Conservation (phyloP, 805 yeast genomes). For the Suhomyces xylopsoci region DNA sequence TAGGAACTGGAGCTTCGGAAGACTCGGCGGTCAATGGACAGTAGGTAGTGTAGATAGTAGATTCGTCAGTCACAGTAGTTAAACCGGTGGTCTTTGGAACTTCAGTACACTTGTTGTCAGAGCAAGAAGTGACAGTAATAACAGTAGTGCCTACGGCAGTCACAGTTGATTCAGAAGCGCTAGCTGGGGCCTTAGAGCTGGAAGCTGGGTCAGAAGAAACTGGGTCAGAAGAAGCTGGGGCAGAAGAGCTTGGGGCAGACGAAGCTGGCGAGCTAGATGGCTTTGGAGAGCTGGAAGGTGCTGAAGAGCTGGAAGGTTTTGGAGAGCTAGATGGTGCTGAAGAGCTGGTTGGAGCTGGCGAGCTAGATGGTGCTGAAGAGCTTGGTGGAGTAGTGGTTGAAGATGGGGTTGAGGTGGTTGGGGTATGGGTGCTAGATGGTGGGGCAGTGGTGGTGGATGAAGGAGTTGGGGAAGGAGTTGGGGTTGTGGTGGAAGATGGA, state of each 20-base stretch:
- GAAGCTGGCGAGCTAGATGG: conserved; percentile 2
- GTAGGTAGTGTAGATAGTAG: conserved; percentile 10
- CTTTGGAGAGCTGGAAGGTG: not conserved
- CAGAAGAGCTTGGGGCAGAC: conserved; percentile 5
- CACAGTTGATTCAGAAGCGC: not conserved
- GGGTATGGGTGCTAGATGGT: not conserved
- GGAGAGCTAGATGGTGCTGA: not conserved
- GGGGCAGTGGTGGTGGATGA: not conserved
- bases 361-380: conserved; percentile 1
- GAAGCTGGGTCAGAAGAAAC: not conserved
- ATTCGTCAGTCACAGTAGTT: conserved; percentile 13
- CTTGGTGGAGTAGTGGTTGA: not conserved
- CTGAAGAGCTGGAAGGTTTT: not conserved
- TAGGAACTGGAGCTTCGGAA: not conserved
- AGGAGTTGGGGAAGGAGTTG: not conserved
- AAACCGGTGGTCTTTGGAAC: conserved; percentile 34
- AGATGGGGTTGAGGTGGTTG: not conserved
- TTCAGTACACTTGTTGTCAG: conserved; percentile 26
- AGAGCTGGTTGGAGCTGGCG: not conserved
- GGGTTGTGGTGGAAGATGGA: not conserved
- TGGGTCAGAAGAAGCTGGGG: not conserved
- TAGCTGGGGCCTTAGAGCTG: not conserved
- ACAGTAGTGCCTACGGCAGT: conserved; percentile 19
- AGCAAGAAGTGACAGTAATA: conserved; percentile 38
- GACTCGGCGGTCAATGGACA: conserved; percentile 15